These are phyloP conservation scores for Strobilomyces confusus DNA, from an alignment of 768 basidiomycete genomes.

Conservation along the genomic window DNA sequence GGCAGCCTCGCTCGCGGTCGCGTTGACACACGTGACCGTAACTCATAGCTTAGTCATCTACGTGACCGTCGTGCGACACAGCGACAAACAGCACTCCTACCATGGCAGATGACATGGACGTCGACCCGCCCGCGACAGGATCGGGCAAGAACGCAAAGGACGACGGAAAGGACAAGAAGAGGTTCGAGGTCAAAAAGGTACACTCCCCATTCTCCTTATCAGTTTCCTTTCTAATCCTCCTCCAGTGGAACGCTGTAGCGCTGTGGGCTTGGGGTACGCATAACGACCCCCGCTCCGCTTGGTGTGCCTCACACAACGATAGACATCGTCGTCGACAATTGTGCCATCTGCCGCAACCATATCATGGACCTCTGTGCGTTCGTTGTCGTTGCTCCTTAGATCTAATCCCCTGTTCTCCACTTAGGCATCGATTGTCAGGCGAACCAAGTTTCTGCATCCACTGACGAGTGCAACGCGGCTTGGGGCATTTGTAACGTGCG, in stretches of 20 bases:
- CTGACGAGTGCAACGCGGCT: conserved; percentile 95
- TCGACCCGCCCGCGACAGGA: conserved; percentile 46
- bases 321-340: conserved; percentile 99
- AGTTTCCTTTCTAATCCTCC: neutral
- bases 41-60: conserved; percentile 15
- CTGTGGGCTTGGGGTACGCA: conserved; percentile 96
- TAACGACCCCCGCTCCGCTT: neutral
- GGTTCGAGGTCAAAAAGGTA: conserved; percentile 99
- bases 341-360: conserved; percentile 98
- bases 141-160: conserved; percentile 48
- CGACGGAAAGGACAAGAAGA: conserved; percentile 66
- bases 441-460: conserved; percentile 95
- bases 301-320: conserved; percentile 11
- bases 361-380: conserved; percentile 98
- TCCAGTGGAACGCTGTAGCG: conserved; percentile 96
- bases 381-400: neutral
- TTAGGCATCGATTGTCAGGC: conserved; percentile 99
- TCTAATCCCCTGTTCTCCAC: conserved; percentile 3
- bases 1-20: conserved; percentile 38
- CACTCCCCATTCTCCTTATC: conserved; percentile 7
- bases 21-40: conserved; percentile 35
- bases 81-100: neutral
- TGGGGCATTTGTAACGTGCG: conserved; percentile 98
- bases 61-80: neutral
- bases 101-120: conserved; percentile 65